Percentiles rank a stretch among this genome's conserved stretches.
These are phyloP conservation scores for Hymenoscyphus repandus DNA, from an alignment of 2,329 filamentous ascomycete genomes.

Conservation along the genomic window DNA sequence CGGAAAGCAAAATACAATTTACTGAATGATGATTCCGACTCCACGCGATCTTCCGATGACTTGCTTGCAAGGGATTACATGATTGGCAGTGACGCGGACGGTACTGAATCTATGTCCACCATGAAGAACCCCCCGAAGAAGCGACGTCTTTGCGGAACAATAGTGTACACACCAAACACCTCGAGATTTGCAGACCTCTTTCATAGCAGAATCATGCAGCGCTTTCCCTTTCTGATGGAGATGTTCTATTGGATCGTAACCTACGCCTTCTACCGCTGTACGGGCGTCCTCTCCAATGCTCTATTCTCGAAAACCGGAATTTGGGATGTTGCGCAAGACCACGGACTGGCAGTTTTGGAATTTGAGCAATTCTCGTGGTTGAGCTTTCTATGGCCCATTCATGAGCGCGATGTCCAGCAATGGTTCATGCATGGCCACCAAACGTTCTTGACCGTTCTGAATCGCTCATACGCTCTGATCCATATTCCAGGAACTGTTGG, in stretches of 20 bases:
- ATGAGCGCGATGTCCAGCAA: constrained; percentile 47
- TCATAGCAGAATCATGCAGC: constrained; percentile 59
- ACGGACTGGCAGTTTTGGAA: constrained; percentile 49
- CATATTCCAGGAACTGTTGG: constrained; percentile 57
- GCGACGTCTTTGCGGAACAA: constrained; percentile 44
- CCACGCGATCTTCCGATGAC: constrained; percentile 29
- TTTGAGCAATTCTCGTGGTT: constrained; percentile 47
- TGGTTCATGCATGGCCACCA: constrained; percentile 53
- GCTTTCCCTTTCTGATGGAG: constrained; percentile 60
- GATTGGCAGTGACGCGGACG: constrained; percentile 17
- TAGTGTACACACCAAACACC: constrained; percentile 51
- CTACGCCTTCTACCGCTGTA: constrained; percentile 29
- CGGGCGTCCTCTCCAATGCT: constrained; percentile 25
- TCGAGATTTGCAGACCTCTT: constrained; percentile 54
- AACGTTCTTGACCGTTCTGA: constrained; percentile 47
- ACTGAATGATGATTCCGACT: constrained; percentile 23
- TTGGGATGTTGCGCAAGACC: constrained; percentile 50
- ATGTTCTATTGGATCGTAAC: constrained; percentile 64
- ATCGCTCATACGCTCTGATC: constrained; percentile 54
- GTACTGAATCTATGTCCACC: constrained; percentile 21
- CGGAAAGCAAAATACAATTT: constrained; percentile 15
- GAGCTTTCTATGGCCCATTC: constrained; percentile 47
- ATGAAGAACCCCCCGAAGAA: constrained; percentile 41
- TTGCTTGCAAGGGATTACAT: constrained; percentile 25
- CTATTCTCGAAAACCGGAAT: constrained; percentile 38